Evolutionary conservation across 805 yeast species (phyloP).

Genomic region (Saccharomycopsis selenospora): DNA sequence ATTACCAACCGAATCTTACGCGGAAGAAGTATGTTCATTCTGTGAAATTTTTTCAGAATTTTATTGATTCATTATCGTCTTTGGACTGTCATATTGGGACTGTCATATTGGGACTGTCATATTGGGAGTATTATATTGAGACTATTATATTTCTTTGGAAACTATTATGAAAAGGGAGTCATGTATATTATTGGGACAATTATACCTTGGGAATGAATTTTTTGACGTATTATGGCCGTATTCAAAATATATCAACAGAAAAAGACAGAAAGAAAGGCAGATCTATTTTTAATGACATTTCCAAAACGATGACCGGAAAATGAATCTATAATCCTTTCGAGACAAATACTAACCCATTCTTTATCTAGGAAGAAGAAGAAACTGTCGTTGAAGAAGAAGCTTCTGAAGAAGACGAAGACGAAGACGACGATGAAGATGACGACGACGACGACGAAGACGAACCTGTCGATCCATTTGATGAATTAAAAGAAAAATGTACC

Average conservation of each 20-base stretch:
- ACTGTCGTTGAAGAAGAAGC: constrained; percentile 25
- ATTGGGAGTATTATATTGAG: no score
- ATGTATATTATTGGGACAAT: constrained; percentile 3
- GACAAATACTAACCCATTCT: background rate
- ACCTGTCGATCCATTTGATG: constrained; percentile 57
- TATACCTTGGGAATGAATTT: no score
- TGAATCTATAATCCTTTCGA: no score
- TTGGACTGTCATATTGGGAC: no score
- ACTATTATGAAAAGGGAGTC: constrained; percentile 3
- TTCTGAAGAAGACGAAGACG: constrained; percentile 30
- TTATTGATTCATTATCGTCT: no score
- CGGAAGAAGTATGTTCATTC: constrained; percentile 36
- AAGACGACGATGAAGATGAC: constrained; percentile 48
- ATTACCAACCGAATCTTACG: constrained; percentile 39
- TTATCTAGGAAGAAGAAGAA: constrained; percentile 22
- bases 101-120: no score
- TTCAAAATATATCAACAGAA: background rate
- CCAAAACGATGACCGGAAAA: no score
- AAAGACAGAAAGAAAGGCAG: background rate
- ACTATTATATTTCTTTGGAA: no score
- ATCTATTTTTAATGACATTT: background rate
- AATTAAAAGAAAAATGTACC: constrained; percentile 60
- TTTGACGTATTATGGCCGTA: background rate
- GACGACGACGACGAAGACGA: constrained; percentile 68
- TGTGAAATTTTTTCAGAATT: no score